These are phyloP conservation scores for Ziziphus jujuba DNA, from an alignment of 306 rosid species.

Conservation along the genomic window DNA sequence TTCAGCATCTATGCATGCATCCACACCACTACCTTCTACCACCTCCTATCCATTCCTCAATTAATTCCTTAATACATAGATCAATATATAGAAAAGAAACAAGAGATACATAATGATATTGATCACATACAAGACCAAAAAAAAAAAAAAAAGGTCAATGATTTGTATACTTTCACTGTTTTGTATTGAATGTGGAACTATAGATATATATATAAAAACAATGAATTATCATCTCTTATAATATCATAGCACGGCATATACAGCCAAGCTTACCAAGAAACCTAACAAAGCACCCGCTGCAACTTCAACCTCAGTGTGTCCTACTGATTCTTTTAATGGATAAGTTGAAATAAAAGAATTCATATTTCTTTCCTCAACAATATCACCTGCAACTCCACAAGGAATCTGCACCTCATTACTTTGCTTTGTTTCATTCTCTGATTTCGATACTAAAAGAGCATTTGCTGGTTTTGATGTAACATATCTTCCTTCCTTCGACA, in stretches of 20 bases:
- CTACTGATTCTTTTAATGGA: conserved; percentile 65
- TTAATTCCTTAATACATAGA: too few species aligned
- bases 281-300: conserved; percentile 79
- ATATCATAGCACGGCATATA: conserved; percentile 13
- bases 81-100: too few species aligned
- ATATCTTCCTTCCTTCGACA: conserved; percentile 42
- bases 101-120: too few species aligned
- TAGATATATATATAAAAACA: too few species aligned
- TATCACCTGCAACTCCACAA: conserved; percentile 29
- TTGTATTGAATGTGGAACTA: too few species aligned
- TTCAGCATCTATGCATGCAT: too few species aligned
- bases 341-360: conserved; percentile 13
- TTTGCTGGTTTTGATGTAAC: conserved; percentile 32
- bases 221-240: too few species aligned
- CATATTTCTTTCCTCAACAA: conserved; percentile 31
- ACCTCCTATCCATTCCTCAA: too few species aligned
- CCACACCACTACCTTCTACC: too few species aligned
- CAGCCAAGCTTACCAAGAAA: conserved; percentile 57
- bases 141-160: too few species aligned
- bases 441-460: conserved; percentile 24
- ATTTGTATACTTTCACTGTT: too few species aligned
- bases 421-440: conserved; percentile 32
- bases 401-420: conserved; percentile 21
- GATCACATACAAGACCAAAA: too few species aligned
- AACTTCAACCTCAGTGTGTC: conserved; percentile 84